Percentiles rank a stretch among this genome's conserved stretches.
phyloP scores from a whole-genome alignment of 331 rosid genomes.

The Phaseolus coccineus region DNA sequence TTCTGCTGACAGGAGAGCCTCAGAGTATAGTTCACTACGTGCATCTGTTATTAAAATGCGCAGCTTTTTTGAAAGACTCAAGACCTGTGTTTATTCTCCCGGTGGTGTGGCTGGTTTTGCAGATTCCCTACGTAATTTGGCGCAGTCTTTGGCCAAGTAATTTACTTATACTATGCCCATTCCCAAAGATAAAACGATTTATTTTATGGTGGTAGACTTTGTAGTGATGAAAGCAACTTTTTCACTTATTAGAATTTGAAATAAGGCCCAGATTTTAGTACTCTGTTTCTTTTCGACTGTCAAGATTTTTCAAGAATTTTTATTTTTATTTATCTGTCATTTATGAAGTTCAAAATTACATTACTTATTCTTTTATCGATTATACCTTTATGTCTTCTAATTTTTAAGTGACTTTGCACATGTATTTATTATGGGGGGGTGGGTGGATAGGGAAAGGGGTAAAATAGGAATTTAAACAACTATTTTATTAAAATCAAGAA shows the following conservation, averaged over 20 bases:
- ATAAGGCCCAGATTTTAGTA: conserved; percentile 11
- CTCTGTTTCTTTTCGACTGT: too few species aligned
- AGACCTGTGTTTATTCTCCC: conserved; percentile 71
- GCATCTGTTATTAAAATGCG: conserved; percentile 85
- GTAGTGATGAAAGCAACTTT: conserved; percentile 24
- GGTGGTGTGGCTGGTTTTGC: conserved; percentile 79
- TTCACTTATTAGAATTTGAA: not conserved
- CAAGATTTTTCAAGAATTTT: too few species aligned
- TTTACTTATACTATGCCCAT: conserved; percentile 29
- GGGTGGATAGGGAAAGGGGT: too few species aligned
- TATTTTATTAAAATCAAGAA: too few species aligned
- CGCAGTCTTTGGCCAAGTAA: conserved; percentile 94
- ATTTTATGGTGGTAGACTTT: not conserved
- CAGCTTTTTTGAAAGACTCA: conserved; percentile 84
- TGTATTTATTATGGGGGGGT: too few species aligned
- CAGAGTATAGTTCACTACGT: conserved; percentile 83
- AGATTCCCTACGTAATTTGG: conserved; percentile 69
- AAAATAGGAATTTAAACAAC: too few species aligned
- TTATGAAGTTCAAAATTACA: too few species aligned
- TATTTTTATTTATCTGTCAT: too few species aligned
- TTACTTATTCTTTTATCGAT: too few species aligned
- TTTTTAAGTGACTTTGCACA: too few species aligned
- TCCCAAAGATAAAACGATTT: not conserved
- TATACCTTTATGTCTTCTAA: too few species aligned
- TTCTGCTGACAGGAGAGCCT: conserved; percentile 94